phyloP scores from a whole-genome alignment of 495 filamentous ascomycete species.

The Penicillium goetzii region DNA sequence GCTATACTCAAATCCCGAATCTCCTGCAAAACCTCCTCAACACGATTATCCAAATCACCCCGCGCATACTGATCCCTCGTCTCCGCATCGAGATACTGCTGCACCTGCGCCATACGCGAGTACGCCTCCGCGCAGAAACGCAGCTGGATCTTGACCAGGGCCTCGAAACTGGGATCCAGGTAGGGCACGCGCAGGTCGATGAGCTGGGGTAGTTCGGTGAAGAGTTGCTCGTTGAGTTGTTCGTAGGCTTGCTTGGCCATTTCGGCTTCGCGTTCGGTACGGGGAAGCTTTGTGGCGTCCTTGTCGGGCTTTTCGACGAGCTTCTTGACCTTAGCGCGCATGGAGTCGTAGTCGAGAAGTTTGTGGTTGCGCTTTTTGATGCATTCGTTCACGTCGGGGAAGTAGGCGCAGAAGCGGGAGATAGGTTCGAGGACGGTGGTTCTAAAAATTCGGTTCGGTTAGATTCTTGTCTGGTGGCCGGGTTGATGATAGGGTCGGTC shows the following conservation, averaged over 20 bases:
- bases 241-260: constrained; percentile 94
- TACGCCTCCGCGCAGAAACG: constrained; percentile 98
- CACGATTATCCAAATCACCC: constrained; percentile 86
- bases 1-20: constrained; percentile 96
- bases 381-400: constrained; percentile 98
- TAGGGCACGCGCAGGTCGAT: constrained; percentile 97
- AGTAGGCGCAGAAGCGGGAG: constrained; percentile 93
- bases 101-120: constrained; percentile 95
- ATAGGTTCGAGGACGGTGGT: constrained; percentile 96
- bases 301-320: constrained; percentile 98
- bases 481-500: not conserved
- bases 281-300: constrained; percentile 90
- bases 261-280: constrained; percentile 91
- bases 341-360: constrained; percentile 93
- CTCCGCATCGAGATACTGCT: constrained; percentile 97
- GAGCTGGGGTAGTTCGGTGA: constrained; percentile 89
- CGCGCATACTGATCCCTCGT: constrained; percentile 95
- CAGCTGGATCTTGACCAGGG: constrained; percentile 96
- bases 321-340: constrained; percentile 94
- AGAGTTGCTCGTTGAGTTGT: constrained; percentile 92
- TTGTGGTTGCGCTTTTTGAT: constrained; percentile 99
- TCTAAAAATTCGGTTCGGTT: constrained; percentile 38
- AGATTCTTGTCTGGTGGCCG: not conserved
- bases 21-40: constrained; percentile 96
- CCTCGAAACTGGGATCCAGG: constrained; percentile 94